Evolutionary conservation across 495 filamentous ascomycete species (phyloP).

Genomic region (Neurospora sp.): DNA sequence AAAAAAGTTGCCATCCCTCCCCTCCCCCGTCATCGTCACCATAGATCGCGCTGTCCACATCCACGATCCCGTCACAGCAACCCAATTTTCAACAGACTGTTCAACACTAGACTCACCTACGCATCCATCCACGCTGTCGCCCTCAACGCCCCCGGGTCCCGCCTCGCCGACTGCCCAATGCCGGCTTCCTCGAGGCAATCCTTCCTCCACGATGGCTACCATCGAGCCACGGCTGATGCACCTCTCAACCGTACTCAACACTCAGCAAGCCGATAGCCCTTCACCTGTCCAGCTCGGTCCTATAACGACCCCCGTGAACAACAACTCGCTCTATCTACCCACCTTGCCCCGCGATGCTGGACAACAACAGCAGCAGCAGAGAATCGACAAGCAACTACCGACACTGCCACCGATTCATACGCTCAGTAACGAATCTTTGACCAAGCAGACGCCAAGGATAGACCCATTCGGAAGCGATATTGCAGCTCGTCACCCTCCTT

Average conservation of each 20-base stretch:
- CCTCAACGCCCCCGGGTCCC: neutral
- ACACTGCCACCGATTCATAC: conserved; percentile 27
- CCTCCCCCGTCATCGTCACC: neutral
- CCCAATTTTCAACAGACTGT: neutral
- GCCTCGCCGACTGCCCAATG: conserved; percentile 17
- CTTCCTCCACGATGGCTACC: conserved; percentile 39
- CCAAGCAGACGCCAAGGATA: conserved; percentile 3
- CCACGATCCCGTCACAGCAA: neutral
- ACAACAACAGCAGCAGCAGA: conserved; percentile 11
- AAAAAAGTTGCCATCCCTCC: neutral
- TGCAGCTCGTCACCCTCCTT: conserved; percentile 3
- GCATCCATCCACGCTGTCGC: neutral
- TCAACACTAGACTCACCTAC: neutral
- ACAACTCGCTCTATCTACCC: conserved; percentile 25
- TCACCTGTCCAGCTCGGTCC: conserved; percentile 35
- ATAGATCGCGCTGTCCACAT: neutral
- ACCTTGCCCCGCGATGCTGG: conserved; percentile 36
- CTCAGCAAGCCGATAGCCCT: conserved; percentile 31
- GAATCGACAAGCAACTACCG: conserved; percentile 23
- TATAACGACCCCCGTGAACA: conserved; percentile 17
- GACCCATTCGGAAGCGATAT: conserved; percentile 8
- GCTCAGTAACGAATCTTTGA: conserved; percentile 16
- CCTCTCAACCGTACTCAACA: conserved; percentile 34
- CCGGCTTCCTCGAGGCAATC: conserved; percentile 13
- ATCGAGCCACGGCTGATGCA: conserved; percentile 50